Evolutionary conservation across 495 filamentous ascomycete species (phyloP), one percentile per base, ranked within the genome.

Genomic region (Cetradonia linearis): DNA sequence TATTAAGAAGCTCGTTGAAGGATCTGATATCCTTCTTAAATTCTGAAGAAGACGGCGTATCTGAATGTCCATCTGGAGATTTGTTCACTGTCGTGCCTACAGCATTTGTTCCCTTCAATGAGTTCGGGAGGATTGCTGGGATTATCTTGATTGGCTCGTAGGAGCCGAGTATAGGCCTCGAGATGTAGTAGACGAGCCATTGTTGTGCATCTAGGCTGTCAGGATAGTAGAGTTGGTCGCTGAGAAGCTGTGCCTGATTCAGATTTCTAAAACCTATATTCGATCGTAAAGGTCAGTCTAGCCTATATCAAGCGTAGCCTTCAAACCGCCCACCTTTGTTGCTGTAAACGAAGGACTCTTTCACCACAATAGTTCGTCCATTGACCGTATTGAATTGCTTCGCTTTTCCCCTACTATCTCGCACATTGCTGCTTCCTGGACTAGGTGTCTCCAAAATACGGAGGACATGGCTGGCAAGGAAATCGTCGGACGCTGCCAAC

Each of bases 151-250:
- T 79, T 33, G 88, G 80, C 59, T 95, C 91, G 73, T 83, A 87
- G 0, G 82, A 81, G 18, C 94, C 94, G 31, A 96, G 77, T 58
- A 99, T 72, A n/a, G 94, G 94, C 38, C 83, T 83, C 18, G 91
- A 95, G 57, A 99, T 94, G 71, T 90, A 97, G 78, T 99, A 97
- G 56, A 99, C 82, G 38, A 99, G 82, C 87, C 94, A 99, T 81
- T 87, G 85, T 52, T 88, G 83, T 25, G 88, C 84, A 42, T 96
- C 91, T 58, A 85, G 77, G 23, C 76, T 83, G 63, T 96, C 86
- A 36, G 88, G 83, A 69, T 93, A 91, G 78, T 88, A 96, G n/a
- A 96, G 74, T 42, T 78, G 79, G 69, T 97, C 94, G 61, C 84
- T 82, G 44, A 97, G 74, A 25, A 99, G 75, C 71, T 93, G 95